phyloP scores from a whole-genome alignment of 306 rosid species.

The Lotus japonicus region DNA sequence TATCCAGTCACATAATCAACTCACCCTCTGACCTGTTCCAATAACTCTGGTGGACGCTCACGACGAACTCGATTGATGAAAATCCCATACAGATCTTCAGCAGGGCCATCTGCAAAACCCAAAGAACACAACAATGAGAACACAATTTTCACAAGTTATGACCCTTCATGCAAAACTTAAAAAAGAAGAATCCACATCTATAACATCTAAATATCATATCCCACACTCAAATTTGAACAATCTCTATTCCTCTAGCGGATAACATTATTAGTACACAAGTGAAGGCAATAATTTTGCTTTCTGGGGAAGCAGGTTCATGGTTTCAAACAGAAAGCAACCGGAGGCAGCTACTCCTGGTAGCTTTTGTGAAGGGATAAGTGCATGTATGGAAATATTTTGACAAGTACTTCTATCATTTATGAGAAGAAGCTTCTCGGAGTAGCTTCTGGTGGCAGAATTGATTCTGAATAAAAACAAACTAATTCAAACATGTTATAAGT shows the following conservation, averaged over 20 bases:
- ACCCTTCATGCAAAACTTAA: background rate
- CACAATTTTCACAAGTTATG: background rate
- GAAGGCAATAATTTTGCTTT: background rate
- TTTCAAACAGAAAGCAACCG: slow-evolving; percentile 3
- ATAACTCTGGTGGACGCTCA: slow-evolving; percentile 78
- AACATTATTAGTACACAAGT: background rate
- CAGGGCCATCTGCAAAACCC: slow-evolving; percentile 76
- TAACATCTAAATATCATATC: slow-evolving; percentile 9
- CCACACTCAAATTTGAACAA: background rate
- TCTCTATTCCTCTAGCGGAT: background rate
- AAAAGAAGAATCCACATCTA: background rate
- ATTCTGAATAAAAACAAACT: too few species aligned
- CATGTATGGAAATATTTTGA: too few species aligned
- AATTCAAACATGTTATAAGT: too few species aligned
- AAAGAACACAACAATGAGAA: background rate
- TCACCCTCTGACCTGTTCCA: slow-evolving; percentile 86
- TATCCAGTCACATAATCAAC: slow-evolving; percentile 27
- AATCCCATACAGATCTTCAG: slow-evolving; percentile 87
- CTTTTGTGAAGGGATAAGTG: too few species aligned
- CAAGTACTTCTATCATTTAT: too few species aligned
- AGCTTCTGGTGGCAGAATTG: too few species aligned
- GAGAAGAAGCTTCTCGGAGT: too few species aligned
- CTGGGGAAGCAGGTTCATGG: background rate
- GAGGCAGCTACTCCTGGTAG: background rate
- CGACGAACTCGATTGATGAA: slow-evolving; percentile 88